Evolutionary conservation across 306 rosid species (phyloP).

Genomic region (Vachellia collinsii): DNA sequence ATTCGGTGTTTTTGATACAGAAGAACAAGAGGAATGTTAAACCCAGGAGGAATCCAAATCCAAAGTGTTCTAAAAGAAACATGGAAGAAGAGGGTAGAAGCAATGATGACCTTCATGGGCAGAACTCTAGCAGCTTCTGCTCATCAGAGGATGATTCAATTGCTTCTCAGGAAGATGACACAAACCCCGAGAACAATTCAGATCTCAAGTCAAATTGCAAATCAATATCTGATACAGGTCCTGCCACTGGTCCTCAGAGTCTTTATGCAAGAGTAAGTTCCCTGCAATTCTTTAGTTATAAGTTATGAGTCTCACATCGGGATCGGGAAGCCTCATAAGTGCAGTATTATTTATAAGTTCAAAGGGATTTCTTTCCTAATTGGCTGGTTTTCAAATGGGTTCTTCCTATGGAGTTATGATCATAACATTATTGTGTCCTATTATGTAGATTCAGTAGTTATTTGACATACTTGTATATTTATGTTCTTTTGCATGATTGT

Average conservation of each 20-base stretch:
- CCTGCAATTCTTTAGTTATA: not conserved
- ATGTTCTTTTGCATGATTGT: too few species aligned
- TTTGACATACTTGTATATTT: too few species aligned
- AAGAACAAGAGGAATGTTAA: conserved; percentile 40
- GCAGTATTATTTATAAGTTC: too few species aligned
- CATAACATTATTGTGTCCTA: too few species aligned
- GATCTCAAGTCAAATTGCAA: conserved; percentile 42
- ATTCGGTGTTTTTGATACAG: conserved; percentile 43
- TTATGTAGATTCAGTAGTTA: too few species aligned
- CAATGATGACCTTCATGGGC: conserved; percentile 15
- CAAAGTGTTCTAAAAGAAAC: conserved; percentile 33
- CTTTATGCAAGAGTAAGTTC: conserved; percentile 80
- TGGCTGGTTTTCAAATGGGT: too few species aligned
- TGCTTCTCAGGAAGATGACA: conserved; percentile 45
- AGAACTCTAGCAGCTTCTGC: conserved; percentile 48
- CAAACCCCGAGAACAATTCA: conserved; percentile 37
- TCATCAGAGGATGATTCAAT: conserved; percentile 59
- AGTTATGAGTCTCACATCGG: too few species aligned
- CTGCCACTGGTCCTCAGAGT: conserved; percentile 83
- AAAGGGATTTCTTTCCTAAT: too few species aligned
- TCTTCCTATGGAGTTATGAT: too few species aligned
- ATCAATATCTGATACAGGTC: conserved; percentile 53
- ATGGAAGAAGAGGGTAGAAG: not conserved
- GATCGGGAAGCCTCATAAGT: too few species aligned
- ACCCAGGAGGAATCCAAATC: conserved; percentile 41